Conservation (phyloP, 495 filamentous ascomycete genomes). For the Penicillium cinerascens region DNA sequence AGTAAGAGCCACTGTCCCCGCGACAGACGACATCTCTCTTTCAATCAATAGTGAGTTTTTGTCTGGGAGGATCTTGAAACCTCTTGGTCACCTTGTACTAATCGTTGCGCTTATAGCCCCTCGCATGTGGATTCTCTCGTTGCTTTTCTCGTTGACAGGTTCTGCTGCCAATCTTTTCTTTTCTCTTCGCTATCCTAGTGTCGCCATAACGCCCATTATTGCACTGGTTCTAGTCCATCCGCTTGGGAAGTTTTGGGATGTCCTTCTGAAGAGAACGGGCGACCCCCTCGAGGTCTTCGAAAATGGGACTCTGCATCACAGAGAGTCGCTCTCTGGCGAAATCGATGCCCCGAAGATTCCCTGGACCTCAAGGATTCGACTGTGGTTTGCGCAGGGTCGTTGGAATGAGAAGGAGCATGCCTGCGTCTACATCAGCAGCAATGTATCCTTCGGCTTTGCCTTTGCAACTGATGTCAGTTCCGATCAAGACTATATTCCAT, state of each 20-base stretch:
- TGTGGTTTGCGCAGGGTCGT: constrained; percentile 74
- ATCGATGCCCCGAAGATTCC: constrained; percentile 7
- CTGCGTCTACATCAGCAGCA: constrained; percentile 85
- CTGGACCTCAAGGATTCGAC: constrained; percentile 36
- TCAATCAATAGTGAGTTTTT: constrained; percentile 63
- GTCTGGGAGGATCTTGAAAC: background rate
- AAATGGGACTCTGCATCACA: constrained; percentile 28
- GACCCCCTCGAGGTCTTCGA: constrained; percentile 56
- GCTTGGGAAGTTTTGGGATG: constrained; percentile 74
- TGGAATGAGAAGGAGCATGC: constrained; percentile 89
- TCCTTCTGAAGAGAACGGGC: constrained; percentile 54
- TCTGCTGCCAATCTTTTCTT: constrained; percentile 78
- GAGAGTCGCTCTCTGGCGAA: constrained; percentile 15
- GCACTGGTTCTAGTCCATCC: constrained; percentile 79
- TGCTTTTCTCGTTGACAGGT: constrained; percentile 73
- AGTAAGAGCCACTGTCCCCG: constrained; percentile 73
- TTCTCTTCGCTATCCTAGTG: constrained; percentile 85
- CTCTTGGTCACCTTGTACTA: background rate
- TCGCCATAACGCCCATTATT: constrained; percentile 81
- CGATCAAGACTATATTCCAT: background rate
- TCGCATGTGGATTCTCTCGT: constrained; percentile 78
- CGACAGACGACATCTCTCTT: constrained; percentile 65
- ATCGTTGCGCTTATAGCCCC: constrained; percentile 41
- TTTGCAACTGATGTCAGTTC: constrained; percentile 55
- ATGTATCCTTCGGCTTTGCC: constrained; percentile 87